These are phyloP conservation scores for Aleurites moluccanus DNA, from an alignment of 441 rosid species.

Conservation along the genomic window DNA sequence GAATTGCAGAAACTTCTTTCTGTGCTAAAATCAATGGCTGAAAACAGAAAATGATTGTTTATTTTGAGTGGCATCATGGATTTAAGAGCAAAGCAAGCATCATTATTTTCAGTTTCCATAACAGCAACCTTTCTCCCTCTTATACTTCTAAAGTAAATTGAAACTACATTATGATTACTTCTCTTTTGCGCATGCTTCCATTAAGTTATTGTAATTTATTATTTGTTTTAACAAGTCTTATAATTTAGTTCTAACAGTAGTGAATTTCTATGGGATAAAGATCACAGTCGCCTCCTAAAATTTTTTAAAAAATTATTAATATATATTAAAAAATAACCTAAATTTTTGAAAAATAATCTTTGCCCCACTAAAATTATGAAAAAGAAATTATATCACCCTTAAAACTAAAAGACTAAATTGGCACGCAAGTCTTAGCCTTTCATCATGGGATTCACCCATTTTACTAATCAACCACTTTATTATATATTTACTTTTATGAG, in stretches of 20 bases:
- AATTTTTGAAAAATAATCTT: no score
- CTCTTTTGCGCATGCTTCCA: slow-evolving; percentile 41
- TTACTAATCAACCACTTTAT: neutral
- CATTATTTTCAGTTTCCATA: slow-evolving; percentile 35
- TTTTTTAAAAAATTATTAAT: no score
- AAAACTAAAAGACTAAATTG: no score
- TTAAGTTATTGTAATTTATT: no score
- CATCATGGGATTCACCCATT: neutral
- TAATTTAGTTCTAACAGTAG: no score
- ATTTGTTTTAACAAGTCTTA: no score
- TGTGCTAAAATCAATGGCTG: slow-evolving; percentile 28
- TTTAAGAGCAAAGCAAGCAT: slow-evolving; percentile 13
- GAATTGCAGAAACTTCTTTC: slow-evolving; percentile 13
- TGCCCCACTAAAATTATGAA: no score
- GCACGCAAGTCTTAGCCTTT: neutral
- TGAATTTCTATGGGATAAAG: no score
- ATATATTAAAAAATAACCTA: no score
- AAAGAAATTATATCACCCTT: no score
- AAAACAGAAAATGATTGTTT: slow-evolving; percentile 9
- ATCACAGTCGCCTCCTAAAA: no score
- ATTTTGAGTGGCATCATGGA: slow-evolving; percentile 4
- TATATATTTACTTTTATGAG: neutral
- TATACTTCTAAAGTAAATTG: neutral
- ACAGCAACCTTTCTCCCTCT: slow-evolving; percentile 29
- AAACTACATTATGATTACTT: slow-evolving; percentile 28